Evolutionary conservation across 1,284 basidiomycete genomes (phyloP).

Genomic region (Cryptococcus neoformans): DNA sequence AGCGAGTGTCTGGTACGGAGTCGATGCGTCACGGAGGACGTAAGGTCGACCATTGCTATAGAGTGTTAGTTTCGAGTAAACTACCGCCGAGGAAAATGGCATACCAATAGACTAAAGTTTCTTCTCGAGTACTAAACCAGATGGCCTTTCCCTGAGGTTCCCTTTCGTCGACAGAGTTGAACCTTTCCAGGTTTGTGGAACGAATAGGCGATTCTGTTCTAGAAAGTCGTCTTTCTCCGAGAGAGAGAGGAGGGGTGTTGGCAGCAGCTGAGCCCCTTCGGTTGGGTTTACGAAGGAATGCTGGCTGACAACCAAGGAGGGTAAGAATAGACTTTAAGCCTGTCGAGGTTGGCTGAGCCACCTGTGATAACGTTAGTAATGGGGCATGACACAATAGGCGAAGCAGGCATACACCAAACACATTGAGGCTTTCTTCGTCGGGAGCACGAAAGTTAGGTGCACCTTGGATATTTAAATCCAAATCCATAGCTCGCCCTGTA

Average conservation of each 20-base stretch:
- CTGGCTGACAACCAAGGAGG: conserved; percentile 74
- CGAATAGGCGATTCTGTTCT: conserved; percentile 9
- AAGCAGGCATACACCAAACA: conserved; percentile 63
- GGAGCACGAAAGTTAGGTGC: conserved; percentile 94
- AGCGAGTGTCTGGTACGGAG: conserved; percentile 74
- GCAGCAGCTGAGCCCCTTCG: neutral
- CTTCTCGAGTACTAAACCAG: conserved; percentile 56
- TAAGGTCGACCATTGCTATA: conserved; percentile 86
- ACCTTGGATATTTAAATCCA: conserved; percentile 85
- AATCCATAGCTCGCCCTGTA: conserved; percentile 75
- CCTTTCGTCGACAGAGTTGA: conserved; percentile 1
- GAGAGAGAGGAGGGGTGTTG: neutral
- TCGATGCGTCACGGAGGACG: conserved; percentile 87
- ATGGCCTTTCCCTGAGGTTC: conserved; percentile 41
- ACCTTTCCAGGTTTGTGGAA: neutral
- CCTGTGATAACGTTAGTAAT: conserved; percentile 8
- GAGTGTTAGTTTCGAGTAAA: neutral
- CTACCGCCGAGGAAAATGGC: neutral
- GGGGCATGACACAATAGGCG: neutral
- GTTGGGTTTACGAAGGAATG: conserved; percentile 25
- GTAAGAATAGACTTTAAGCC: conserved; percentile 90
- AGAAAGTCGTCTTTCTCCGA: conserved; percentile 8
- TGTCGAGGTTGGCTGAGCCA: conserved; percentile 90
- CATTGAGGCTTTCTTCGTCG: conserved; percentile 70
- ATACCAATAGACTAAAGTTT: conserved; percentile 45